A percentile compares a stretch with the other conserved stretches of the same genome.
Conservation (phyloP, 192 early-diverging fungal genomes). For the Ambispora gerdemannii region DNA sequence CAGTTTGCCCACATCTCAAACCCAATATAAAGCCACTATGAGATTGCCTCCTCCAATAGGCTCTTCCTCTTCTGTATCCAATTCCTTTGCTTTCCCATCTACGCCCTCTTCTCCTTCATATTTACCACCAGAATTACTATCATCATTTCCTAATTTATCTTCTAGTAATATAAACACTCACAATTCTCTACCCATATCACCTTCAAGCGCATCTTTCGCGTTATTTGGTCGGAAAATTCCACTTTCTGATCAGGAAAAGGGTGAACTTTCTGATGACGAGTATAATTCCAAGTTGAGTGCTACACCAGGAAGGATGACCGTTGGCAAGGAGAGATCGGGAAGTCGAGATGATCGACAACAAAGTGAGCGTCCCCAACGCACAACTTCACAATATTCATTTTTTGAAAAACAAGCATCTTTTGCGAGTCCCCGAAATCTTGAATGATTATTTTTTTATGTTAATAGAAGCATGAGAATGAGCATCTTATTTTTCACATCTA, state of each 20-base stretch:
- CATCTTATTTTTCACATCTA: too few species aligned
- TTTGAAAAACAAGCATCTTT: slow-evolving; percentile 19
- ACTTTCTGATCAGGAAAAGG: slow-evolving; percentile 25
- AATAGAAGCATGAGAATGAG: too few species aligned
- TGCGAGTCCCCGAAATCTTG: not conserved
- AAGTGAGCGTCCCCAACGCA: not conserved
- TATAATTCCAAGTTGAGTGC: not conserved
- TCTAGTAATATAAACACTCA: not conserved
- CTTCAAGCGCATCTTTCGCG: not conserved
- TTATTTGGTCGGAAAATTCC: slow-evolving; percentile 10
- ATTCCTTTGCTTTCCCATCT: not conserved
- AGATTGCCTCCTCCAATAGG: not conserved
- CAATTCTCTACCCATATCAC: not conserved
- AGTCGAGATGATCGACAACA: not conserved
- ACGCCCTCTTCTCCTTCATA: not conserved
- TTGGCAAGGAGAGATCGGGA: not conserved
- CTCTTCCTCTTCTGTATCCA: not conserved
- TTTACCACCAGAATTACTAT: not conserved
- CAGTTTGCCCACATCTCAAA: not conserved
- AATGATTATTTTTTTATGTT: too few species aligned
- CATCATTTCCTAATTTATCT: slow-evolving; percentile 18
- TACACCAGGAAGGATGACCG: not conserved
- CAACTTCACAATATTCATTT: slow-evolving; percentile 17
- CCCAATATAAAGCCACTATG: not conserved
- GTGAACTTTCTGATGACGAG: slow-evolving; percentile 1